These are phyloP conservation scores for Aphanomyces invadans DNA, from an alignment of 352 stramenopile species.

Conservation along the genomic window DNA sequence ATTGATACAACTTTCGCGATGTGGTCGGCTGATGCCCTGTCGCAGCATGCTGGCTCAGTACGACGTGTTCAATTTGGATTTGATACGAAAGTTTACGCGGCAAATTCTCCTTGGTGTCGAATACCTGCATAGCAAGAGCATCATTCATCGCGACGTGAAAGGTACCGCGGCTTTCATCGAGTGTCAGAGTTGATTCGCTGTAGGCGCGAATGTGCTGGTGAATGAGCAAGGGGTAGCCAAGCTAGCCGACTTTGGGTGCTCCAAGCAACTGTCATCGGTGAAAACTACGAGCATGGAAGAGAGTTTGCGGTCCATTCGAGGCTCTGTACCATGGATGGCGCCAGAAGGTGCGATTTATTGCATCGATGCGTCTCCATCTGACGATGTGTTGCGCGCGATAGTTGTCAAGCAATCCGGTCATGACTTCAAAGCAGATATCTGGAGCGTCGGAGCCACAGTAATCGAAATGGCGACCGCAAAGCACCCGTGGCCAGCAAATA, in stretches of 20 bases:
- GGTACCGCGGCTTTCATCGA: slow-evolving; percentile 26
- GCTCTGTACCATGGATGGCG: slow-evolving; percentile 82
- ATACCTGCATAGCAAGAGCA: slow-evolving; percentile 87
- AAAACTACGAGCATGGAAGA: slow-evolving; percentile 75
- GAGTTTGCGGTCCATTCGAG: slow-evolving; percentile 69
- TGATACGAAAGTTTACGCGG: slow-evolving; percentile 86
- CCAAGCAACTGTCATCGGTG: slow-evolving; percentile 76
- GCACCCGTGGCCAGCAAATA: slow-evolving; percentile 54
- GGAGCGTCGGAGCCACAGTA: slow-evolving; percentile 70
- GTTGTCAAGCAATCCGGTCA: slow-evolving; percentile 69
- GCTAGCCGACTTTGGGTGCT: slow-evolving; percentile 86
- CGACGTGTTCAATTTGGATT: slow-evolving; percentile 85
- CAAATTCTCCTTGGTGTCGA: slow-evolving; percentile 88
- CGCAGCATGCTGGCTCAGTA: slow-evolving; percentile 88
- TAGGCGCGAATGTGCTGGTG: slow-evolving; percentile 83
- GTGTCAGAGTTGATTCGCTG: neutral
- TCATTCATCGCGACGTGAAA: slow-evolving; percentile 94
- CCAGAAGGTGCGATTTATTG: slow-evolving; percentile 31
- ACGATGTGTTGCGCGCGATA: neutral
- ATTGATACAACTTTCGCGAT: neutral
- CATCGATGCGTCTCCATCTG: neutral
- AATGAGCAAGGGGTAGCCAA: slow-evolving; percentile 82
- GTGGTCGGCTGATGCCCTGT: neutral
- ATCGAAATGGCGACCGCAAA: slow-evolving; percentile 76
- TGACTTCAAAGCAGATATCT: slow-evolving; percentile 71